A percentile compares a stretch with the other conserved stretches of the same genome.
Evolutionary conservation across 306 rosid genomes (phyloP).

Genomic region (Rubus idaeus): DNA sequence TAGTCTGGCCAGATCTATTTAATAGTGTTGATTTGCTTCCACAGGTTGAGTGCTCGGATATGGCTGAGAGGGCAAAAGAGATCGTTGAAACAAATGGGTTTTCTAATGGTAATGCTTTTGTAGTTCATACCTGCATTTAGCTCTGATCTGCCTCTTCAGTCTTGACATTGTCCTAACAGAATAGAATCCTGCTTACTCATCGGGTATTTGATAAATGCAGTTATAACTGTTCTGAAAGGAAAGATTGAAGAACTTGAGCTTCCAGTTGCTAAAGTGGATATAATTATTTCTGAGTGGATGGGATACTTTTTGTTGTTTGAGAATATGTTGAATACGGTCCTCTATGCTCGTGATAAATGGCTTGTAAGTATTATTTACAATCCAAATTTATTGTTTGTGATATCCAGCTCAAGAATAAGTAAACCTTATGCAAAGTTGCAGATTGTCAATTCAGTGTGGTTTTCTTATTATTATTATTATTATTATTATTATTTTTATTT

Average conservation of each 20-base stretch:
- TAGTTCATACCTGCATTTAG: neutral
- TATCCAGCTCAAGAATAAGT: neutral
- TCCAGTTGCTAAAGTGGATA: conserved; percentile 89
- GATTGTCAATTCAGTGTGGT: neutral
- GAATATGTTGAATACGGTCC: conserved; percentile 92
- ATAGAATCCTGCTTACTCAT: conserved; percentile 24
- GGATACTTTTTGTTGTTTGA: conserved; percentile 96
- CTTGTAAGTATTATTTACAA: conserved; percentile 58
- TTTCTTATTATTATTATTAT: too few species aligned
- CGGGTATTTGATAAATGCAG: conserved; percentile 39
- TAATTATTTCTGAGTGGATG: conserved; percentile 98
- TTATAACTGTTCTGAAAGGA: conserved; percentile 89
- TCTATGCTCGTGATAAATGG: conserved; percentile 99
- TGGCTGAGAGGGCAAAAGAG: conserved; percentile 98
- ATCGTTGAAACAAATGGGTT: conserved; percentile 83
- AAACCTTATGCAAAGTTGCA: neutral
- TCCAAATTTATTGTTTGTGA: neutral
- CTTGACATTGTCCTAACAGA: neutral
- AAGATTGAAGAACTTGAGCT: conserved; percentile 95
- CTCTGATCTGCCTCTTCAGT: neutral
- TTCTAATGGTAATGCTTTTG: conserved; percentile 59
- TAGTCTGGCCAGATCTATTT: conserved; percentile 3
- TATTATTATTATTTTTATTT: too few species aligned
- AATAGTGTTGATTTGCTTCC: neutral
- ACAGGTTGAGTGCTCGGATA: conserved; percentile 96